Evolutionary conservation across 2,329 filamentous ascomycete species (phyloP).

Genomic region (Fusarium protoensiforme): DNA sequence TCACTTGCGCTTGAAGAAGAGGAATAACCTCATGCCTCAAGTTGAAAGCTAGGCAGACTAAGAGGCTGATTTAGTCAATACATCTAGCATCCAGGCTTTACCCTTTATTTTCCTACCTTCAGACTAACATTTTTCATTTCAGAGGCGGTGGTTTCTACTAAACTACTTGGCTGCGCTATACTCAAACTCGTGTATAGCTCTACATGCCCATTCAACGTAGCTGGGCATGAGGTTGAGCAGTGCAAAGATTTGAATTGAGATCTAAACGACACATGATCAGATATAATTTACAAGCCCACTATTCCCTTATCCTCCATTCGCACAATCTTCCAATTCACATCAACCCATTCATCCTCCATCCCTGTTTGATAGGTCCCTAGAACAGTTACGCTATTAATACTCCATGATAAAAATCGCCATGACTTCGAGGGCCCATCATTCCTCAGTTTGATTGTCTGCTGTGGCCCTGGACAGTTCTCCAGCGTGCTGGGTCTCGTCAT

Average conservation of each 20-base stretch:
- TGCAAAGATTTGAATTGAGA: neutral
- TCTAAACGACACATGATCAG: neutral
- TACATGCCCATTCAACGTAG: neutral
- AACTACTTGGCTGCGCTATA: no score
- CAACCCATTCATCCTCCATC: neutral
- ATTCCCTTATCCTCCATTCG: neutral
- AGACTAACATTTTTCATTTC: neutral
- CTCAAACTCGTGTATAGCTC: no score
- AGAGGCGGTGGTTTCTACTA: no score
- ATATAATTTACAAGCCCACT: neutral
- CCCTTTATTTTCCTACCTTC: neutral
- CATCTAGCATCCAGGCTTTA: neutral
- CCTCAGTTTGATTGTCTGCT: neutral
- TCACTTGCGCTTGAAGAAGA: neutral
- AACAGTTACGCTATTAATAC: neutral
- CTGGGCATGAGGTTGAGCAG: neutral
- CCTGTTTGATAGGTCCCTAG: neutral
- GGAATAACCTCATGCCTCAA: neutral
- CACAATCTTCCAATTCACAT: neutral
- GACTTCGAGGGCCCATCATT: neutral
- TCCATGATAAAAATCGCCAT: neutral
- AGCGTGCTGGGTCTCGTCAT: constrained; percentile 19
- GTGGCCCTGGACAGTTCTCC: neutral
- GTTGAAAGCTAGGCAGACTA: neutral
- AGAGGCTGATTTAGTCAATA: neutral